phyloP scores from a whole-genome alignment of 192 early-diverging fungal genomes.

The Funneliformis mosseae region DNA sequence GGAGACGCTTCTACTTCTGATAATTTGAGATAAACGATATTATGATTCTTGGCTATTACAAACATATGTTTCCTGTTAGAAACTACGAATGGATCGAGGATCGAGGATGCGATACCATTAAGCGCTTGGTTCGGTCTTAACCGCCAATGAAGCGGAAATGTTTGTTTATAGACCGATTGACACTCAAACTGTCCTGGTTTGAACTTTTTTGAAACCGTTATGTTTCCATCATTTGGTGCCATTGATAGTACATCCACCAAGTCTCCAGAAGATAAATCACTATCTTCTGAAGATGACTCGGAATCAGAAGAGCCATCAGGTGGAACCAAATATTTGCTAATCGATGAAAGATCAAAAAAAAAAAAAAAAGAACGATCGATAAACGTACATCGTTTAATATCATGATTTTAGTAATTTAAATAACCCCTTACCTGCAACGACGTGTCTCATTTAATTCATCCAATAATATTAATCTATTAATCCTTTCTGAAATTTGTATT shows the following conservation, averaged over 20 bases:
- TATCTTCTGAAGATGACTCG: conserved; percentile 59
- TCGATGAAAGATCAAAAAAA: not conserved
- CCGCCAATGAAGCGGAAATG: conserved; percentile 77
- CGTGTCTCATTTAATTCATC: conserved; percentile 62
- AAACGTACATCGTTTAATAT: not conserved
- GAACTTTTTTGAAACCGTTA: conserved; percentile 42
- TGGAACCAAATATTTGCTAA: conserved; percentile 59
- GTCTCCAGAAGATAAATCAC: conserved; percentile 41
- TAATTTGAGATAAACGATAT: conserved; percentile 62
- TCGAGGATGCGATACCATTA: conserved; percentile 54
- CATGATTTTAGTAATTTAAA: not conserved
- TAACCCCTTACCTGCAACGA: conserved; percentile 57
- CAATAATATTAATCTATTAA: conserved; percentile 67
- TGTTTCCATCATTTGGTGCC: conserved; percentile 31
- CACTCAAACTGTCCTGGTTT: conserved; percentile 72
- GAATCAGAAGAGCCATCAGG: conserved; percentile 48
- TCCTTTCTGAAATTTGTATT: conserved; percentile 60
- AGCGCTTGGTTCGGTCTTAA: conserved; percentile 67
- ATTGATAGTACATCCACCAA: conserved; percentile 32
- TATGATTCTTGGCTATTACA: conserved; percentile 57
- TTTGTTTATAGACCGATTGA: conserved; percentile 59
- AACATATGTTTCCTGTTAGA: conserved; percentile 76
- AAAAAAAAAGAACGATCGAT: not conserved
- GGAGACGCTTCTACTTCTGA: conserved; percentile 41
- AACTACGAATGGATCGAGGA: conserved; percentile 63